Evolutionary conservation across 768 basidiomycete genomes (phyloP).

Genomic region (Suillus hirtellus): DNA sequence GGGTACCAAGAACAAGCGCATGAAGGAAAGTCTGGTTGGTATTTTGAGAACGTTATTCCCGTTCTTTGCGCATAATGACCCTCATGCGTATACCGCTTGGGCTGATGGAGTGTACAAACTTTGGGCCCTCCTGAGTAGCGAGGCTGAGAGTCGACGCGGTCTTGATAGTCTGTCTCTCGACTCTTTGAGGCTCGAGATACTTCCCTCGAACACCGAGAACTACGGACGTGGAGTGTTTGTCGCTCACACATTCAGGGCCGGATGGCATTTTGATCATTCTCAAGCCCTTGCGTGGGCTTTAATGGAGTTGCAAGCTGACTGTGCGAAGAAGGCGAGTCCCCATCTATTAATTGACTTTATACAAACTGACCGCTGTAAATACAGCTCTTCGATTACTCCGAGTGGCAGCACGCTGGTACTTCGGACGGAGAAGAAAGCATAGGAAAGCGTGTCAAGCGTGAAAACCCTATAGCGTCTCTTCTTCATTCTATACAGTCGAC

Average conservation of each 20-base stretch:
- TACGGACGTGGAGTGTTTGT: conserved; percentile 48
- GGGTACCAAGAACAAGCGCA: conserved; percentile 71
- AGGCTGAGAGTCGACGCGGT: conserved; percentile 65
- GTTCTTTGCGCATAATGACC: conserved; percentile 46
- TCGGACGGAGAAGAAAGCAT: conserved; percentile 31
- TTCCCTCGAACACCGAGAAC: conserved; percentile 17
- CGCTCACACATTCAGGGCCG: conserved; percentile 68
- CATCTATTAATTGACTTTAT: conserved; percentile 4
- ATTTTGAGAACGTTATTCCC: conserved; percentile 73
- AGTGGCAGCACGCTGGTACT: conserved; percentile 47
- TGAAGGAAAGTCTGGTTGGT: conserved; percentile 81
- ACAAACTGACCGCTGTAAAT: conserved; percentile 9
- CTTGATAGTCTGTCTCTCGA: conserved; percentile 66
- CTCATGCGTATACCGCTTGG: conserved; percentile 36
- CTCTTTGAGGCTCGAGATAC: conserved; percentile 55
- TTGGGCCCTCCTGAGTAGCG: conserved; percentile 57
- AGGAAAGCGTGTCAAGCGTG: conserved; percentile 54
- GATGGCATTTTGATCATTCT: conserved; percentile 64
- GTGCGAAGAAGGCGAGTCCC: conserved; percentile 58
- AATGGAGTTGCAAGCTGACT: conserved; percentile 80
- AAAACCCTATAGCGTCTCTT: conserved; percentile 60
- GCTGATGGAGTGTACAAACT: conserved; percentile 51
- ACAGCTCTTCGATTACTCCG: conserved; percentile 66
- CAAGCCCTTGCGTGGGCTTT: conserved; percentile 81
- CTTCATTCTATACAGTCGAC: conserved; percentile 47